These are phyloP conservation scores for Rhodomyrtus psidioides DNA, from an alignment of 441 rosid species.

Conservation along the genomic window DNA sequence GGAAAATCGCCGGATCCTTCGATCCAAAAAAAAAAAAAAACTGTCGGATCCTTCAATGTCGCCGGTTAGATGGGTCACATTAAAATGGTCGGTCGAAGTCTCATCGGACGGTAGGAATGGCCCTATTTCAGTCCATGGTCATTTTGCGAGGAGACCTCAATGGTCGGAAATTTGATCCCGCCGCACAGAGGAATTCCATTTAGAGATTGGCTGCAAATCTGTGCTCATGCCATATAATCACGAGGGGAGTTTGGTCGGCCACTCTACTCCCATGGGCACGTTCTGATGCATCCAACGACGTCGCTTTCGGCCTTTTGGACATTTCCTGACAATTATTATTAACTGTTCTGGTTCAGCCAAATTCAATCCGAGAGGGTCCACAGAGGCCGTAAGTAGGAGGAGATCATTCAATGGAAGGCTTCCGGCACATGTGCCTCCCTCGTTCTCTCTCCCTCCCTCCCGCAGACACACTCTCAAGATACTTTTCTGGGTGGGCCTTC, in stretches of 20 bases:
- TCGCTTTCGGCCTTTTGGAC: background rate
- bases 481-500: background rate
- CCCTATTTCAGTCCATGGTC: background rate
- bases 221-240: background rate
- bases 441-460: background rate
- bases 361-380: too few species aligned
- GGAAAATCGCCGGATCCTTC: fast-evolving
- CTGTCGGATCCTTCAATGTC: background rate
- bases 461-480: background rate
- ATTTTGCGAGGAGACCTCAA: background rate
- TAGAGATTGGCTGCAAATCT: background rate
- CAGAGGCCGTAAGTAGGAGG: background rate
- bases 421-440: background rate
- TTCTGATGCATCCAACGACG: background rate
- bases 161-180: background rate
- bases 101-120: background rate
- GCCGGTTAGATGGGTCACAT: background rate
- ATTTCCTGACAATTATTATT: background rate
- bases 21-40: too few species aligned
- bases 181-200: background rate
- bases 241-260: background rate
- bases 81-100: background rate
- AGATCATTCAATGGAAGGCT: background rate
- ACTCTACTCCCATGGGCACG: background rate
- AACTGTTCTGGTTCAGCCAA: background rate